phyloP scores from a whole-genome alignment of 768 basidiomycete species.

The Suillus lakei region DNA sequence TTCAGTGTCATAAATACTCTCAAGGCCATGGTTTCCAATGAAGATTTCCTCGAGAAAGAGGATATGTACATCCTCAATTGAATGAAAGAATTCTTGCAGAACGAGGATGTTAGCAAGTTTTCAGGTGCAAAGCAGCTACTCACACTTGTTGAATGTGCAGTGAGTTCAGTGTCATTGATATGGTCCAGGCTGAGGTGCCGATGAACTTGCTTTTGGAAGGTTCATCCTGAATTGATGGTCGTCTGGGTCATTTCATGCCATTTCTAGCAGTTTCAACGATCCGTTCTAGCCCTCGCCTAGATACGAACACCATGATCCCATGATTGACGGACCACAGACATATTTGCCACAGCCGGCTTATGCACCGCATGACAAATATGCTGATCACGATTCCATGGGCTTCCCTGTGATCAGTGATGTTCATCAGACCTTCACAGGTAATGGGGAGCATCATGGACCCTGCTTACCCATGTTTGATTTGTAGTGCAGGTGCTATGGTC shows the following conservation, averaged over 20 bases:
- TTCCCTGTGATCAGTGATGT: neutral
- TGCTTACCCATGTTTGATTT: neutral
- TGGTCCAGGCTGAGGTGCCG: neutral
- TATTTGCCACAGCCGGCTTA: neutral
- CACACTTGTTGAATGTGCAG: constrained; percentile 77
- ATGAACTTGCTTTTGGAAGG: neutral
- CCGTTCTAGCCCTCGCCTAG: neutral
- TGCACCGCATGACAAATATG: neutral
- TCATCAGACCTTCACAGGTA: neutral
- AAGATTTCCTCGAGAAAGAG: constrained; percentile 84
- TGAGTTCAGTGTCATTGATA: constrained; percentile 44
- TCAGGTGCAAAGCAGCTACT: constrained; percentile 78
- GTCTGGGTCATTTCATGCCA: neutral
- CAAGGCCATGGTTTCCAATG: constrained; percentile 86
- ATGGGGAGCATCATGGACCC: neutral
- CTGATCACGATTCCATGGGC: neutral
- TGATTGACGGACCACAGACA: neutral
- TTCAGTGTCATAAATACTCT: constrained; percentile 83
- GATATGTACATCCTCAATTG: constrained; percentile 80
- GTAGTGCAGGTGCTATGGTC: constrained; percentile 3
- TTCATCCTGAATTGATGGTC: neutral
- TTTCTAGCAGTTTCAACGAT: neutral
- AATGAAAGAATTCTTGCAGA: constrained; percentile 80
- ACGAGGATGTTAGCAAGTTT: constrained; percentile 64
- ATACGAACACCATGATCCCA: neutral